Base-by-base conservation (phyloP, 1,284 basidiomycete genomes). In the Sanghuangporus sanghuang region DNA sequence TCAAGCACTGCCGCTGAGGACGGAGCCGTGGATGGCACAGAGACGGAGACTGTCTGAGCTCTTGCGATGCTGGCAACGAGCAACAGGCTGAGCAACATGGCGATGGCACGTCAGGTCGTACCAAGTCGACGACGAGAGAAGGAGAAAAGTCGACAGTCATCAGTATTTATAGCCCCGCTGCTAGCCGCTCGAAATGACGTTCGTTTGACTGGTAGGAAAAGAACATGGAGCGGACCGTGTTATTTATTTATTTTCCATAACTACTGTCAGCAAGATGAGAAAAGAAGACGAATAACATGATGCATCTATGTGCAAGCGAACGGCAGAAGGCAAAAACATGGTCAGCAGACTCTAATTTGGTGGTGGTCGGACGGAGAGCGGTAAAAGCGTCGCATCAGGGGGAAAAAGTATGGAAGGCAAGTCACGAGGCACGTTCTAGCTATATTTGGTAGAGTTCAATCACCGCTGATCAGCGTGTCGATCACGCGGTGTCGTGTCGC, bases 1-100 rank as follows among this genome's bases (percentile, higher is more conserved):
- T 63, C 61, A 36, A 66, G 64, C 8, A 57, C 5, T 12, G 38
- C 56, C 2, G 64, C 61, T 23, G 42, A 1, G 3, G 64, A 49
- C 9, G 64, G 61, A 5, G 32, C 40, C 14, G 57, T 32, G n/a
- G 56, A 14, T 9, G 64, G 50, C n/a, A 66, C 36, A 12, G 61
- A 18, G 39, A 63, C 44, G 6, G 61, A 39, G 23, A 65, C 61
- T n/a, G 54, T 39, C 23, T 52, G 44, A 21, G 58, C 48, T 9
- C 14, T 11, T 2, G 44, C 58, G 16, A 46, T 7, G 1, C 11
- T 46, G 6, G 21, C 44, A 7, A 18, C 9, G 16, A 46, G 44
- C 16, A 46, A 18, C 7, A 46, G 8, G 21, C 8, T 12, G 53
- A 54, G 53, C 14, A 54, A n/a, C 14, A 12, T 14, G 49, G 14